phyloP scores from a whole-genome alignment of 78 protist species.

The Cavenderia fasciculata region DNA sequence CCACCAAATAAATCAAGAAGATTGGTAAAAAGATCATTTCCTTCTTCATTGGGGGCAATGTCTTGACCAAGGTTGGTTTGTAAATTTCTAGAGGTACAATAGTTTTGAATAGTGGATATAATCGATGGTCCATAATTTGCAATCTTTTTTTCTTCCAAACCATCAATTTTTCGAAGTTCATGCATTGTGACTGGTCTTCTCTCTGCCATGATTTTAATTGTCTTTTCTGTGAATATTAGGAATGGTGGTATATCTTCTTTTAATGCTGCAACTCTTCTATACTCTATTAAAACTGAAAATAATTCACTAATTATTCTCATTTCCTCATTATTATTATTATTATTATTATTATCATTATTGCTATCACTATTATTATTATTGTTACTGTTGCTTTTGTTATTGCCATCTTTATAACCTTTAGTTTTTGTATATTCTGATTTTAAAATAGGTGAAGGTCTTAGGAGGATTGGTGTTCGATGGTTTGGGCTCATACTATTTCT shows the following conservation, averaged over 20 bases:
- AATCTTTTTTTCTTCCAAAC: slow-evolving; percentile 28
- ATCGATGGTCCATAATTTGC: slow-evolving; percentile 38
- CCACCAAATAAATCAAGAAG: background rate
- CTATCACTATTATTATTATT: background rate
- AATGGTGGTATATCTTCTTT: slow-evolving; percentile 3
- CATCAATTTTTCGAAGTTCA: background rate
- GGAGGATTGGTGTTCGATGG: background rate
- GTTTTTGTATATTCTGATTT: background rate
- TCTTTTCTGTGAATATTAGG: slow-evolving; percentile 25
- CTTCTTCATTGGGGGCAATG: background rate
- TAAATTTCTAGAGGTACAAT: background rate
- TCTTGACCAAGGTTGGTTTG: too few relatives aligned
- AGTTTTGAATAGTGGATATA: slow-evolving; percentile 2
- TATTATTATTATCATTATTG: background rate
- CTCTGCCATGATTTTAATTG: background rate
- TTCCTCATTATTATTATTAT: background rate
- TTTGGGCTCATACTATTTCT: background rate
- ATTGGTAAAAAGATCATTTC: background rate
- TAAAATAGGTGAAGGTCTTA: background rate
- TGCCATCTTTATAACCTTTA: background rate
- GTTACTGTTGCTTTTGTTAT: background rate
- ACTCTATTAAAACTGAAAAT: background rate
- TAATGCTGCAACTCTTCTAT: background rate
- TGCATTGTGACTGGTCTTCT: slow-evolving; percentile 26
- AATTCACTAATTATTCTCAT: slow-evolving; percentile 1